Percentiles rank a stretch among this genome's conserved stretches.
These are phyloP conservation scores for Solanum microdontum DNA, from an alignment of 257 asterid species.

Conservation along the genomic window DNA sequence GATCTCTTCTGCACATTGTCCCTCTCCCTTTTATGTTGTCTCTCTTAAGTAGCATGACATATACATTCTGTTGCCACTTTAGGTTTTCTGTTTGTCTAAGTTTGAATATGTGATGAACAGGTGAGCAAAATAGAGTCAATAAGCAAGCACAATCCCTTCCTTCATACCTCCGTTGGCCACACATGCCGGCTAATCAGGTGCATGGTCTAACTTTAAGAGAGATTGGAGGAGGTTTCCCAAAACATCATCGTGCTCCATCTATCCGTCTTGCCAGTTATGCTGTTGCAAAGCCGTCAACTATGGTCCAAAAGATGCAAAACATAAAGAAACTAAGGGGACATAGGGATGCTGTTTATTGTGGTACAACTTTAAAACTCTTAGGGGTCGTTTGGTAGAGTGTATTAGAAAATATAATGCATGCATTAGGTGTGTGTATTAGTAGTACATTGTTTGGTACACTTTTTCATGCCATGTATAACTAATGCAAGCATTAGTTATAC, in stretches of 20 bases:
- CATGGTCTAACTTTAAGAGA: constrained; percentile 90
- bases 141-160: constrained; percentile 44
- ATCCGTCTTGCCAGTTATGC: constrained; percentile 85
- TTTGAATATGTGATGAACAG: constrained; percentile 32
- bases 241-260: constrained; percentile 92
- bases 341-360: constrained; percentile 96
- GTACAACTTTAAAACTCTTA: constrained; percentile 25
- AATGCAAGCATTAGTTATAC: no score
- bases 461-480: no score
- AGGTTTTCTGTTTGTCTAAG: not conserved
- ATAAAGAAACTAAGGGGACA: constrained; percentile 83
- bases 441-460: no score
- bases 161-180: constrained; percentile 91
- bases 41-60: not conserved
- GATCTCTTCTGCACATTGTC: not conserved
- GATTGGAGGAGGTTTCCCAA: constrained; percentile 96
- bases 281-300: constrained; percentile 87
- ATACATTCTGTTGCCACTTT: not conserved
- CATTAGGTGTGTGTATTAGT: no score
- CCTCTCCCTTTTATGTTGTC: not conserved
- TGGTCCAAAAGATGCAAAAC: constrained; percentile 97
- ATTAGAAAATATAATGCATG: no score
- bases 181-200: constrained; percentile 86
- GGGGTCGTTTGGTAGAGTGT: no score
- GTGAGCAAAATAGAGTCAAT: constrained; percentile 42